A percentile compares a stretch with the other conserved stretches of the same genome.
These are phyloP conservation scores for Colletotrichum sp. DNA, from an alignment of 2,329 filamentous ascomycete species.

Conservation along the genomic window DNA sequence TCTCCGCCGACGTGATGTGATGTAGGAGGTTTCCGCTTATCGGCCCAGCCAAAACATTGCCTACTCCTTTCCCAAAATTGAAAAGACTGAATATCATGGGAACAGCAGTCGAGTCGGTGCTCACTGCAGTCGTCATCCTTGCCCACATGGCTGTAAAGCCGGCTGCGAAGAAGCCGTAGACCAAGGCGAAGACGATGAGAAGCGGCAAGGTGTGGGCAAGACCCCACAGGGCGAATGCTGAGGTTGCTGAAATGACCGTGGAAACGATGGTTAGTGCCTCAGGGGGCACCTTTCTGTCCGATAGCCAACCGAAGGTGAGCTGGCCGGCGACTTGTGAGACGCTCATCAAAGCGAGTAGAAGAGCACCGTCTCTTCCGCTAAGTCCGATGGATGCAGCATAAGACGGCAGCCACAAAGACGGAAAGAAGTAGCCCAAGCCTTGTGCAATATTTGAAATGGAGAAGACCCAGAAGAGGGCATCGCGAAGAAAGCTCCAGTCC, in stretches of 20 bases:
- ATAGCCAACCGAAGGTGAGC: slow-evolving; percentile 48
- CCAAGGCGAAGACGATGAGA: slow-evolving; percentile 54
- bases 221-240: slow-evolving; percentile 61
- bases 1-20: neutral
- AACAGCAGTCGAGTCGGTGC: slow-evolving; percentile 28
- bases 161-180: slow-evolving; percentile 63
- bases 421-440: slow-evolving; percentile 59
- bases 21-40: slow-evolving; percentile 25
- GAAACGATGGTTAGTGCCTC: slow-evolving; percentile 46
- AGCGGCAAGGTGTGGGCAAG: slow-evolving; percentile 47
- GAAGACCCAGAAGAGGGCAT: slow-evolving; percentile 36
- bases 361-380: slow-evolving; percentile 43
- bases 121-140: slow-evolving; percentile 28
- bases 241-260: slow-evolving; percentile 49
- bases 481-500: slow-evolving; percentile 26
- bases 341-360: slow-evolving; percentile 54
- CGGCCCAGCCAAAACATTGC: slow-evolving; percentile 29
- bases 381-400: slow-evolving; percentile 48
- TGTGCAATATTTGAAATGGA: slow-evolving; percentile 55
- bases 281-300: slow-evolving; percentile 47
- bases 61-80: slow-evolving; percentile 32
- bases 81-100: slow-evolving; percentile 26
- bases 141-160: slow-evolving; percentile 28
- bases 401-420: slow-evolving; percentile 55
- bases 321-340: slow-evolving; percentile 49